These are phyloP conservation scores for Fusarium piperis DNA, from an alignment of 2,329 filamentous ascomycete species.

Conservation along the genomic window DNA sequence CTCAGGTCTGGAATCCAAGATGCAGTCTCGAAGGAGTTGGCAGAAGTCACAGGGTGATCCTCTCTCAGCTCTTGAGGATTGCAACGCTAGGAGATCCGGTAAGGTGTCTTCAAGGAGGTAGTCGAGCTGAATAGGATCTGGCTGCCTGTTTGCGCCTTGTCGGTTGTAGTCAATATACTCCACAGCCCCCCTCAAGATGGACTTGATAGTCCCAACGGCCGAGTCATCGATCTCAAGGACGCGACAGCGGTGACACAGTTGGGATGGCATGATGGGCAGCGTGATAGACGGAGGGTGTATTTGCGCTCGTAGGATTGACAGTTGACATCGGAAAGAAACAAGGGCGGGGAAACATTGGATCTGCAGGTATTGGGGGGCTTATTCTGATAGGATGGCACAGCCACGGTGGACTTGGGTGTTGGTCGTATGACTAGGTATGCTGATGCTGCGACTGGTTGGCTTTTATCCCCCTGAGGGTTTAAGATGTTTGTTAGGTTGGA, in stretches of 20 bases:
- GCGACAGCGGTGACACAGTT: not conserved
- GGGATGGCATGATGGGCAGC: not conserved
- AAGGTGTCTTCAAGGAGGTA: not conserved
- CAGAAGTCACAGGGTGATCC: not conserved
- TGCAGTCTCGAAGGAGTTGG: not conserved
- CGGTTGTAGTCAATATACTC: not conserved
- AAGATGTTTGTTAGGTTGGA: not conserved
- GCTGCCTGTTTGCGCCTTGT: not conserved
- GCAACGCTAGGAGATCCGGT: not conserved
- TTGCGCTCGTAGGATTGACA: not conserved
- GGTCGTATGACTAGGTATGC: not conserved
- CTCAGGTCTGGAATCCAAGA: not conserved
- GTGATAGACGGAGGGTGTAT: not conserved
- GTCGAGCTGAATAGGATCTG: not conserved
- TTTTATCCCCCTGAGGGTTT: not conserved
- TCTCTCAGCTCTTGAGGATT: not conserved
- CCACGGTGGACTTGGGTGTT: not conserved
- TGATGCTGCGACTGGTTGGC: not conserved
- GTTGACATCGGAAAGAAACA: not conserved
- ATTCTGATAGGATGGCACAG: not conserved
- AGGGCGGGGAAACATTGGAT: not conserved
- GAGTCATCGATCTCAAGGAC: not conserved
- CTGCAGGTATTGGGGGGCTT: not conserved
- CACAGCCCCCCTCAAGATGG: not conserved
- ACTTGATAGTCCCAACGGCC: not conserved